Evolutionary conservation across 2,329 filamentous ascomycete genomes (phyloP).

Genomic region (Claviceps maximensis): DNA sequence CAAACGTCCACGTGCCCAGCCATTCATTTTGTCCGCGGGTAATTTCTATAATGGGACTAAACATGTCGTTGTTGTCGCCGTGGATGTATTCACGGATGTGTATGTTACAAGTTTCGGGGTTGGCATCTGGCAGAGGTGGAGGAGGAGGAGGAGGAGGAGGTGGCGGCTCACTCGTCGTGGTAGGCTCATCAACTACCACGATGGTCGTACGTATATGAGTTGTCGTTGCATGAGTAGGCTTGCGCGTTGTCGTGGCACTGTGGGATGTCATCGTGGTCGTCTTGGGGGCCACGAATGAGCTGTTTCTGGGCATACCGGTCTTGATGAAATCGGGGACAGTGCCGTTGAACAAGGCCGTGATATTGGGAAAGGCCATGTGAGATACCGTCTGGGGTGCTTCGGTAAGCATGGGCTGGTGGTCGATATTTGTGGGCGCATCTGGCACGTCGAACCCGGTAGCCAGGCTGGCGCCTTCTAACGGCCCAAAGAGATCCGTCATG

Average conservation of each 20-base stretch:
- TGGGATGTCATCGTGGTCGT: neutral
- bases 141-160: neutral
- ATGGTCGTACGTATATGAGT: neutral
- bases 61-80: neutral
- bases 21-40: neutral
- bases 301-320: neutral
- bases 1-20: neutral
- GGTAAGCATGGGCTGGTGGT: neutral
- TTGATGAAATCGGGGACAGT: neutral
- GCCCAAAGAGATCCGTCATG: neutral
- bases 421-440: neutral
- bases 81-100: neutral
- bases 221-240: neutral
- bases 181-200: neutral
- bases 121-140: neutral
- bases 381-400: neutral
- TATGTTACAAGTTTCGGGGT: neutral
- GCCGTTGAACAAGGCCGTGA: neutral
- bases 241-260: neutral
- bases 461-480: neutral
- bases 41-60: neutral
- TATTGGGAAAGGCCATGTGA: neutral
- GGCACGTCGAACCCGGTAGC: neutral
- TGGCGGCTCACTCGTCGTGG: neutral
- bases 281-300: neutral